Base-by-base conservation (phyloP, 1,139 yeast genomes). In the Hemisphaericaspora subhashii region DNA sequence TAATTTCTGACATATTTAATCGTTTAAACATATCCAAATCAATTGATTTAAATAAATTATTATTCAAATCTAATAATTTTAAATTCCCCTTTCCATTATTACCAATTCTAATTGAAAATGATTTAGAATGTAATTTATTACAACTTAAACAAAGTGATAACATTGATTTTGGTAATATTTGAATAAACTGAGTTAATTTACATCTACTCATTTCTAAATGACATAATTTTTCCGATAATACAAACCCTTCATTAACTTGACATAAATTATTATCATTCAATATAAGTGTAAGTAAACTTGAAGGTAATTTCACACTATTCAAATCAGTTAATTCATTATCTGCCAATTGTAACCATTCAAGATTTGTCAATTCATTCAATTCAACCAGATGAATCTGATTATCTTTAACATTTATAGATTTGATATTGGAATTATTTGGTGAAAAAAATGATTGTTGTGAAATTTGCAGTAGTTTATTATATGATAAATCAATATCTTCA, bases 141-240 rank as follows among this genome's bases (percentile, higher is more conserved):
- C 27, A 32, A 34, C 34, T 35, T 26, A 43, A 38, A 33, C 42
- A 33, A 15, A 39, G 40, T 9, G 46, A 37, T 32, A 41, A 36
- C 23, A 40, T 25, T 3, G 31, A 33, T 5, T 24, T 17, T 7
- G 40, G 35, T 11, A 43, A 31, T 2, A 26, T 14, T 22, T 35
- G 24, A 22, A 35, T 24, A 18, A 46, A 41, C 23, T 41, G 37
- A n/a, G 36, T 15, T 15, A 46, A 41, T 24, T 43, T 44, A 32
- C 48, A 45, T 29, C 37, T 33, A 29, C 38, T 44, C 27, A 46
- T 33, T 32, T 43, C 48, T 33, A 46, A 39, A 35, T 44, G 45
- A 28, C 43, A 37, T 12, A 46, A 40, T 3, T 28, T 37, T 13
- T 31, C 17, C n/a, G 50, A 47, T 8, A 45, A 15, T 14, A 29